Base-by-base conservation (phyloP, 2,329 filamentous ascomycete genomes). In the Simplicillium sp. region DNA sequence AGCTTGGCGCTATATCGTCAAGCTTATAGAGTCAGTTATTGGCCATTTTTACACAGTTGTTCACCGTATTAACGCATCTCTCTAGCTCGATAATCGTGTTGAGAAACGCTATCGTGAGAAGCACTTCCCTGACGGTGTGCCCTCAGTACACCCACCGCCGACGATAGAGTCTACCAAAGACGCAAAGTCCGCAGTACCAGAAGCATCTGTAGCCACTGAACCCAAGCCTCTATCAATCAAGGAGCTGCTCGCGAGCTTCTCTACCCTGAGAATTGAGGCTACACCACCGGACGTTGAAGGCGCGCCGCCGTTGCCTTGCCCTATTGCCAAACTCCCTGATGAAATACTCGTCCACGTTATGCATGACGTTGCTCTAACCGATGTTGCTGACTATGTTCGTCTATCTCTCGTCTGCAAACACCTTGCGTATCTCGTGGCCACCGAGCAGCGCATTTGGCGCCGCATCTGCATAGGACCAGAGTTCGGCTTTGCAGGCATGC, bases 91-190 rank as follows among this genome's bases (percentile, higher is more conserved):
- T 57, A 73, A 81, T 42, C 69, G 72, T 12, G 90, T 98, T 39
- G 88, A 98, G 59, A 78, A 86, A 53, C 72, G 76, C 42, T 98
- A 96, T 66, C 85, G 86, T 53, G 83, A 87, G 54, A 97, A 97
- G 65, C 82, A 97, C 63, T 96, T 92, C 54, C 84, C 77, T 32
- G 73, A 71, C 46, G 80, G 75, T 54, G 62, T 65, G 7, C 48
- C 48, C 48, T 25, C 44, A 11, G 41, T 44, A 18, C 20, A 34
- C 25, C 11, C 39, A 7, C n/a, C 32, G 34, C 39, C 29, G 41
- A 43, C 46, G 33, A 41, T 48, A 58, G 55, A 39, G 54, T 54
- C 42, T 50, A 55, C 29, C 14, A 18, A 47, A 14, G 18, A 49
- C 36, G 31, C 47, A 16, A 42, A 54, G 25, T 42, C 56, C 35